Percentiles rank a stretch among this genome's conserved stretches.
These are phyloP conservation scores for Dendrobium huoshanense DNA, from an alignment of 106 monocot genomes.

Conservation along the genomic window DNA sequence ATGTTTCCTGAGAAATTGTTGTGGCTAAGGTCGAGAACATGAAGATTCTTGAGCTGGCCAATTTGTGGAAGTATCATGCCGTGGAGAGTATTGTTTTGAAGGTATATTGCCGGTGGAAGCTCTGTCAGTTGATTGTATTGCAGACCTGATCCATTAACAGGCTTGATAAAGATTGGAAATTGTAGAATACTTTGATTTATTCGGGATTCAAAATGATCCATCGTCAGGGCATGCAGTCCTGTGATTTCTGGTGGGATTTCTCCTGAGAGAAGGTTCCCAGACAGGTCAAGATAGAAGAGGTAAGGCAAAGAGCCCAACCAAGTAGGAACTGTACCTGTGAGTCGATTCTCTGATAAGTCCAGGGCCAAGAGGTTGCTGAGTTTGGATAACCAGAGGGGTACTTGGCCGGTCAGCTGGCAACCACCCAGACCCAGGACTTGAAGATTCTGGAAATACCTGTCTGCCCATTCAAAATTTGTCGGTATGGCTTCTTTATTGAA, in stretches of 20 bases:
- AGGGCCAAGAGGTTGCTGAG: constrained; percentile 3
- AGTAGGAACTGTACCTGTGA: constrained; percentile 7
- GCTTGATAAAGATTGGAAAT: constrained; percentile 5
- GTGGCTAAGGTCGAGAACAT: neutral
- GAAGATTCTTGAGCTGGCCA: neutral
- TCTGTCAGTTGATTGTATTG: neutral
- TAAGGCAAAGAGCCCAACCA: constrained; percentile 3
- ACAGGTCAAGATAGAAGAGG: constrained; percentile 3
- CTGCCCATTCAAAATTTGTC: neutral
- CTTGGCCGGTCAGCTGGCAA: neutral
- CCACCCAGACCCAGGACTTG: neutral
- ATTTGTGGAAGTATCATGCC: constrained; percentile 1
- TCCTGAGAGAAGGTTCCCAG: constrained; percentile 13
- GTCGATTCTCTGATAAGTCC: neutral
- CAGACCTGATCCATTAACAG: neutral
- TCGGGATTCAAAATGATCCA: constrained; percentile 1
- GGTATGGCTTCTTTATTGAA: constrained; percentile 8
- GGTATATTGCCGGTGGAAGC: constrained; percentile 5
- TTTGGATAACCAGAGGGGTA: constrained; percentile 11
- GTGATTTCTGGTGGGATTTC: constrained; percentile 5
- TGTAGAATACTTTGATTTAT: constrained; percentile 3
- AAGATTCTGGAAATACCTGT: neutral
- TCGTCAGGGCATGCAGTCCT: constrained; percentile 1
- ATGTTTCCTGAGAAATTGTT: constrained; percentile 12
- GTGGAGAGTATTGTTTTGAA: neutral